Base-by-base conservation (phyloP, 2,329 filamentous ascomycete genomes). In the Colletotrichum gigasporum region DNA sequence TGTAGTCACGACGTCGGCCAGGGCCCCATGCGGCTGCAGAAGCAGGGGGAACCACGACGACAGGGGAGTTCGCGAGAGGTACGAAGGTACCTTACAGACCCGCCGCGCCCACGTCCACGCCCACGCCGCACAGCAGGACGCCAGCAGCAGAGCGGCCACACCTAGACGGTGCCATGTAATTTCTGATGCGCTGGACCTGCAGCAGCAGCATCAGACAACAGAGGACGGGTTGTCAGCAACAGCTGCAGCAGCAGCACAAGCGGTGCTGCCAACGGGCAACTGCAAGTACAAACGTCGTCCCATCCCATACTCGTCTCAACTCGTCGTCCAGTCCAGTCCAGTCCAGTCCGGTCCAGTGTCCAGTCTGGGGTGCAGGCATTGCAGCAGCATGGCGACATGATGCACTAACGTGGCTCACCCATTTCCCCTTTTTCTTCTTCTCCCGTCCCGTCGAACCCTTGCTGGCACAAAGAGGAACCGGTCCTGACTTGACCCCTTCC, bases 401-500 rank as follows among this genome's bases (percentile, higher is more conserved):
- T 47, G 18, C 51, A 57, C 57, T 51, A 52, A 58, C 37, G 28
- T 18, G 20, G 47, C 57, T 45, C 59, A 32, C 58, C 50, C 45
- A 65, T 63, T 57, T 57, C 52, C 58, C 58, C 63, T 54, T 63
- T 57, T 63, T 41, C 14, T 50, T 39, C 11, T 48, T 44, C n/a
- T n/a, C 18, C 37, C 26, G 22, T 44, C 28, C 26, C 34, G 16
- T 53, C 47, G n/a, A 37, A 37, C 54, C 48, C 56, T 60, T 55
- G n/a, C 22, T 56, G 18, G 26, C 24, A n/a, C n/a, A n/a, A n/a
- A n/a, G n/a, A n/a, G n/a, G n/a, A n/a, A n/a, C n/a, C n/a, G n/a
- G n/a, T n/a, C n/a, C n/a, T n/a, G n/a, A n/a, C n/a, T n/a, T n/a
- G n/a, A n/a, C n/a, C n/a, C n/a, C n/a, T n/a, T n/a, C n/a, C n/a